These are phyloP conservation scores for Paecilomyces formosus DNA, from an alignment of 2,329 filamentous ascomycete genomes.

Conservation along the genomic window DNA sequence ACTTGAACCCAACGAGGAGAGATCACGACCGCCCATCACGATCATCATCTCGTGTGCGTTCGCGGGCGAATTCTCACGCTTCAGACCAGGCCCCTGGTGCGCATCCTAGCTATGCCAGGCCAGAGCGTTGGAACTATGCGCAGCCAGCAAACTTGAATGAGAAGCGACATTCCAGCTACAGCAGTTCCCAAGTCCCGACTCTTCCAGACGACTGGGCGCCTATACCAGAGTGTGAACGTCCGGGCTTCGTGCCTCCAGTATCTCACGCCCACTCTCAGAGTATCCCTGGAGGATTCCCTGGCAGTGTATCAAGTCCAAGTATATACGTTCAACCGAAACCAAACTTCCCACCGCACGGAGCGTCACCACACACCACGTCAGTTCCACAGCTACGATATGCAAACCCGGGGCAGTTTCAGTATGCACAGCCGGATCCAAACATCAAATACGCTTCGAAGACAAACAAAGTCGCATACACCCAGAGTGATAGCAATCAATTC, in stretches of 20 bases:
- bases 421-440: slow-evolving; percentile 32
- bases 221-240: slow-evolving; percentile 32
- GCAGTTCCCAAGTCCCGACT: slow-evolving; percentile 6
- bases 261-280: slow-evolving; percentile 16
- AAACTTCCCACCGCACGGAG: slow-evolving; percentile 11
- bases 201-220: slow-evolving; percentile 27
- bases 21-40: too few relatives aligned
- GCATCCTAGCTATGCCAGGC: slow-evolving; percentile 28
- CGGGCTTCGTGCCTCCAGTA: slow-evolving; percentile 34
- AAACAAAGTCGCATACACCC: background rate
- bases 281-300: slow-evolving; percentile 27
- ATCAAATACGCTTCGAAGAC: slow-evolving; percentile 30
- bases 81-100: slow-evolving; percentile 11
- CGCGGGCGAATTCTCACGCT: background rate
- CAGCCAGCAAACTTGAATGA: slow-evolving; percentile 10
- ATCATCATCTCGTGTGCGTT: too few relatives aligned
- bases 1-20: too few relatives aligned
- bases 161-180: slow-evolving; percentile 10
- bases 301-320: slow-evolving; percentile 4
- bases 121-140: slow-evolving; percentile 23
- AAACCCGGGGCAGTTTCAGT: slow-evolving; percentile 26
- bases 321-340: slow-evolving; percentile 11
- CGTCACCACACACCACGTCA: slow-evolving; percentile 7
- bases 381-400: slow-evolving; percentile 17
- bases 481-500: slow-evolving; percentile 7